Evolutionary conservation across 1,284 basidiomycete species (phyloP).

Genomic region (Naganishia liquefaciens): DNA sequence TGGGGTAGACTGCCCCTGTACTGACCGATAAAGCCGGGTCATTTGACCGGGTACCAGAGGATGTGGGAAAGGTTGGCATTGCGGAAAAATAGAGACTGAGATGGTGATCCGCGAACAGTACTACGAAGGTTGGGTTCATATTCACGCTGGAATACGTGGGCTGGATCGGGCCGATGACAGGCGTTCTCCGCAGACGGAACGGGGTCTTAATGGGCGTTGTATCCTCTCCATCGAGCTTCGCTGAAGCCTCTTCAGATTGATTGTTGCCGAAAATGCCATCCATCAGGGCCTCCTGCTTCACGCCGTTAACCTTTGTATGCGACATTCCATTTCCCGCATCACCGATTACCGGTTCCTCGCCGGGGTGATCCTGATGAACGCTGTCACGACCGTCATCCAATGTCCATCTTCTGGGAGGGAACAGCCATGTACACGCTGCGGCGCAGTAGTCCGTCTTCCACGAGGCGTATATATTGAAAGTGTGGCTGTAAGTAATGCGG

Average conservation of each 20-base stretch:
- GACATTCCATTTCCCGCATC: background rate
- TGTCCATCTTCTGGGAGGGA: conserved; percentile 22
- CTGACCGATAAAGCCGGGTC: background rate
- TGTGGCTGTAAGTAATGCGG: conserved; percentile 27
- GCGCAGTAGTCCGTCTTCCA: conserved; percentile 30
- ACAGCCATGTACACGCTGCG: conserved; percentile 22
- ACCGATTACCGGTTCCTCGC: background rate
- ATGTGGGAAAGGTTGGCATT: conserved; percentile 3
- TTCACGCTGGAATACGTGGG: conserved; percentile 15
- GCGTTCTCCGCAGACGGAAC: background rate
- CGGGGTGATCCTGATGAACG: background rate
- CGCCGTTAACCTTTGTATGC: background rate
- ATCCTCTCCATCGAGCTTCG: background rate
- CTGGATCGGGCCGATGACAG: conserved; percentile 9
- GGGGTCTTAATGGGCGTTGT: background rate
- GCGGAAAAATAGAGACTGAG: conserved; percentile 28
- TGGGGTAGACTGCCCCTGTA: conserved; percentile 2
- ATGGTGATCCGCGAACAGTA: conserved; percentile 25
- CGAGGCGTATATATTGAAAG: conserved; percentile 22
- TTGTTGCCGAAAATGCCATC: conserved; percentile 19
- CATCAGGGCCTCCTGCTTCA: conserved; percentile 6
- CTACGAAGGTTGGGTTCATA: conserved; percentile 14
- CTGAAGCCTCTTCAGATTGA: background rate
- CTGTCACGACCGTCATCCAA: background rate
- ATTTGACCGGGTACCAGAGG: conserved; percentile 9